Percentiles rank a stretch among this genome's conserved stretches.
Evolutionary conservation across 1,284 basidiomycete species (phyloP).

Genomic region (Fistulinella cinereoalba): DNA sequence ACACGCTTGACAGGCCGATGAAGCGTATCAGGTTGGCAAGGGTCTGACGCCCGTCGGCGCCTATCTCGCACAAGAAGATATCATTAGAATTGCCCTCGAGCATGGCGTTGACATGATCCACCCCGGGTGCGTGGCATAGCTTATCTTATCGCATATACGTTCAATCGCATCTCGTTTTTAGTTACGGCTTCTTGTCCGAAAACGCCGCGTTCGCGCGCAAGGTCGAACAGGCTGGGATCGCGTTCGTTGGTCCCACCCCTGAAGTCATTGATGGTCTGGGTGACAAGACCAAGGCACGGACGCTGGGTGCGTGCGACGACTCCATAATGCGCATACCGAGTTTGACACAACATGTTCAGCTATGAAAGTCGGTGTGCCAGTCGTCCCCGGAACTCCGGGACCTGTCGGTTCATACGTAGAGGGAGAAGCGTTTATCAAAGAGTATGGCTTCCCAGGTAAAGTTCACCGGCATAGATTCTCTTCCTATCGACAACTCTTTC

Average conservation of each 20-base stretch:
- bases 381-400: slow-evolving; percentile 97
- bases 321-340: not conserved
- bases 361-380: slow-evolving; percentile 87
- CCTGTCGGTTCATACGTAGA: slow-evolving; percentile 83
- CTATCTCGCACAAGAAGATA: slow-evolving; percentile 97
- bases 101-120: slow-evolving; percentile 99
- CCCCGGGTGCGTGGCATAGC: slow-evolving; percentile 66
- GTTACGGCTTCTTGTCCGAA: slow-evolving; percentile 97
- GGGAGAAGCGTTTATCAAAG: slow-evolving; percentile 86
- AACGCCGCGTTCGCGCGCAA: slow-evolving; percentile 95
- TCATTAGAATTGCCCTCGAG: slow-evolving; percentile 92
- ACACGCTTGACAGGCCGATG: slow-evolving; percentile 84
- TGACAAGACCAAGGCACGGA: slow-evolving; percentile 97
- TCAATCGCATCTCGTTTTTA: slow-evolving; percentile 31
- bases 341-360: slow-evolving; percentile 42
- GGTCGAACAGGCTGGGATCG: slow-evolving; percentile 96
- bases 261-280: slow-evolving; percentile 97
- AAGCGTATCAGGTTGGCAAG: slow-evolving; percentile 97
- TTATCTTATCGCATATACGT: not conserved
- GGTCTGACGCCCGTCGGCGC: slow-evolving; percentile 94
- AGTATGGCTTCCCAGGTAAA: slow-evolving; percentile 91
- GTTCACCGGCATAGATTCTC: slow-evolving; percentile 7
- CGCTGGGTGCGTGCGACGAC: slow-evolving; percentile 55
- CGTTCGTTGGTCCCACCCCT: slow-evolving; percentile 94
- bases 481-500: not conserved